Conservation (phyloP, 164 flowering plant species). For the Vitis amurensis region DNA sequence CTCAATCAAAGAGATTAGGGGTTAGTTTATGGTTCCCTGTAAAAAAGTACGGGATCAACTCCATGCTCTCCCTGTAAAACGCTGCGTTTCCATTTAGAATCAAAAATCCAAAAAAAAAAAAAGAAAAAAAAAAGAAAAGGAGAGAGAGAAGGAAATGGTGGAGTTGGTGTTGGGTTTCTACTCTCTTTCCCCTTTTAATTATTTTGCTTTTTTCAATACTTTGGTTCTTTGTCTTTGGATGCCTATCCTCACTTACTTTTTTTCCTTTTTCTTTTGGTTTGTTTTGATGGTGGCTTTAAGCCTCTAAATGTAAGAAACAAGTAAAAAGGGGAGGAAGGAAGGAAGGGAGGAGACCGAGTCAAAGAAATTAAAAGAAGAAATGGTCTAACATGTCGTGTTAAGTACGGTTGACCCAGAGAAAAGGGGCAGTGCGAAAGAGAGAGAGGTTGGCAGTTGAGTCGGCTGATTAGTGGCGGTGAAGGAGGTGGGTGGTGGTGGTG, state of each 20-base stretch:
- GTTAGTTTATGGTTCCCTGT: neutral
- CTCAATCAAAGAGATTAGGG: no score
- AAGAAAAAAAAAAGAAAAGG: neutral
- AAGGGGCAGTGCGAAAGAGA: neutral
- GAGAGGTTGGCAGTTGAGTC: constrained; percentile 25
- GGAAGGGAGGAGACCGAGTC: constrained; percentile 23
- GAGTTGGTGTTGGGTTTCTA: constrained; percentile 11
- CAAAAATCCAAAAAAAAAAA: neutral
- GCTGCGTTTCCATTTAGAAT: neutral
- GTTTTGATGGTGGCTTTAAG: neutral
- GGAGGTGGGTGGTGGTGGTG: constrained; percentile 2
- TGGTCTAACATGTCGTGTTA: constrained; percentile 34
- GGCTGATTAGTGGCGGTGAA: constrained; percentile 18
- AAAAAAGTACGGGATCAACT: constrained; percentile 4
- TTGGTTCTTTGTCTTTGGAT: constrained; percentile 17
- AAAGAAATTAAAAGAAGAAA: constrained; percentile 16
- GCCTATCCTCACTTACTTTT: constrained; percentile 4
- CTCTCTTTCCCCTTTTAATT: neutral
- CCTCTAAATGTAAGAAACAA: neutral
- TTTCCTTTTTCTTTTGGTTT: neutral
- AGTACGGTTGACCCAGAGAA: constrained; percentile 40
- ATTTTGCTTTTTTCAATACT: neutral
- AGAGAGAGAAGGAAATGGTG: neutral
- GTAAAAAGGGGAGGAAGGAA: neutral
- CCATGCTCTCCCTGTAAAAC: neutral